phyloP scores from a whole-genome alignment of 495 filamentous ascomycete genomes.

The Aspergillus carlsbadensis region DNA sequence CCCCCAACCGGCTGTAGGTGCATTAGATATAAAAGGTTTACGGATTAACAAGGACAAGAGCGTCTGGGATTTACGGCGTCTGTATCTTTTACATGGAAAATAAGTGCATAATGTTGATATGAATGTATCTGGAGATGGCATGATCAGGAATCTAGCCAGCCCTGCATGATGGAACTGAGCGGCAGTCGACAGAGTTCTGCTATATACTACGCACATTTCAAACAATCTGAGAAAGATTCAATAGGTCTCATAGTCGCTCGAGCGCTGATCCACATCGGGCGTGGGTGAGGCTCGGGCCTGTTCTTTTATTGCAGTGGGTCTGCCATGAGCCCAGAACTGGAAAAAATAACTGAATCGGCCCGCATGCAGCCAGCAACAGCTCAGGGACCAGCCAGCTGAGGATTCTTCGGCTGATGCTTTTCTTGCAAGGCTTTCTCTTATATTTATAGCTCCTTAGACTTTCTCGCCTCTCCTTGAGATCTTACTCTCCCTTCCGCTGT shows the following conservation, averaged over 20 bases:
- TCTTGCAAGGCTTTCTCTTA: constrained; percentile 11
- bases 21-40: constrained; percentile 18
- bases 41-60: constrained; percentile 8
- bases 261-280: no score
- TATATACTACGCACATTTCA: neutral
- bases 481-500: neutral
- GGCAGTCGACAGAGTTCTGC: constrained; percentile 3
- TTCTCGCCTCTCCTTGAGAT: constrained; percentile 13
- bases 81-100: constrained; percentile 11
- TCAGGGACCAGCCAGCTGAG: no score
- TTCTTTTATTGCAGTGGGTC: neutral
- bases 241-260: no score
- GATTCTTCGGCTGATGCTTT: constrained; percentile 1
- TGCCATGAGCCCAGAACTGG: neutral
- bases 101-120: constrained; percentile 19
- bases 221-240: neutral
- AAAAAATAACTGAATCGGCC: constrained; percentile 10
- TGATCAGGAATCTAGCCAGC: constrained; percentile 13
- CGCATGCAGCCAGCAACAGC: constrained; percentile 18
- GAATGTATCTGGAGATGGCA: constrained; percentile 13
- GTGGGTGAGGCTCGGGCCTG: no score
- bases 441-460: constrained; percentile 9
- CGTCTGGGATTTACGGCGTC: constrained; percentile 14
- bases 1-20: constrained; percentile 68
- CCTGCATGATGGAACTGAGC: constrained; percentile 17